These are phyloP conservation scores for Waitea zeae DNA, from an alignment of 1,284 basidiomycete species.

Conservation along the genomic window DNA sequence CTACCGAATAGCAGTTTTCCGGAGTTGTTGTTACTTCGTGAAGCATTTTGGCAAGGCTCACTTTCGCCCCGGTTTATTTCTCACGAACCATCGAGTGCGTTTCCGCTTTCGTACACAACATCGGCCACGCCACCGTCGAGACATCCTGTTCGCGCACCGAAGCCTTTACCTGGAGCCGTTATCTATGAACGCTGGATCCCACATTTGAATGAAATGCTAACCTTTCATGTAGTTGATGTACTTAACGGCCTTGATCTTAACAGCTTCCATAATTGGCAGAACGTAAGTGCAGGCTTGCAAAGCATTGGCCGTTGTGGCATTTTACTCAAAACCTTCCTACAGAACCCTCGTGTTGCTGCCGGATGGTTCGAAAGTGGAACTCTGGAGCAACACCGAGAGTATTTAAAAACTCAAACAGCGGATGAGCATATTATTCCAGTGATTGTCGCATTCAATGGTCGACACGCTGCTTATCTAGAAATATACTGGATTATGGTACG, in stretches of 20 bases:
- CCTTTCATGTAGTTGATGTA: neutral
- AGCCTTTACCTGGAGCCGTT: neutral
- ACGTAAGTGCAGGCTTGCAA: neutral
- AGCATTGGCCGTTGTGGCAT: neutral
- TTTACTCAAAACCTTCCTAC: neutral
- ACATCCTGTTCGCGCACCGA: neutral
- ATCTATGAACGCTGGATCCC: neutral
- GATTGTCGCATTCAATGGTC: no score
- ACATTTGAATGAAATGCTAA: neutral
- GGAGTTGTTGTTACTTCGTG: no score
- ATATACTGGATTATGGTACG: neutral
- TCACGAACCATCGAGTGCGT: no score
- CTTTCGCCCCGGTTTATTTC: no score
- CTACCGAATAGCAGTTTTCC: no score
- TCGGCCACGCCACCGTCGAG: no score
- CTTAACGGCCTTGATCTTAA: neutral
- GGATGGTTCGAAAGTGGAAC: neutral
- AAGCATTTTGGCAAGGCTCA: no score
- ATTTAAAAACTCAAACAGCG: no score
- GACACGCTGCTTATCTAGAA: neutral
- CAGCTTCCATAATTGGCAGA: neutral
- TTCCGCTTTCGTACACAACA: no score
- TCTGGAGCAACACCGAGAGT: neutral
- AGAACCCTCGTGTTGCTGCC: neutral
- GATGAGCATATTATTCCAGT: no score